phyloP scores from a whole-genome alignment of 108 stramenopile species.

The Cyclotella distinguenda region DNA sequence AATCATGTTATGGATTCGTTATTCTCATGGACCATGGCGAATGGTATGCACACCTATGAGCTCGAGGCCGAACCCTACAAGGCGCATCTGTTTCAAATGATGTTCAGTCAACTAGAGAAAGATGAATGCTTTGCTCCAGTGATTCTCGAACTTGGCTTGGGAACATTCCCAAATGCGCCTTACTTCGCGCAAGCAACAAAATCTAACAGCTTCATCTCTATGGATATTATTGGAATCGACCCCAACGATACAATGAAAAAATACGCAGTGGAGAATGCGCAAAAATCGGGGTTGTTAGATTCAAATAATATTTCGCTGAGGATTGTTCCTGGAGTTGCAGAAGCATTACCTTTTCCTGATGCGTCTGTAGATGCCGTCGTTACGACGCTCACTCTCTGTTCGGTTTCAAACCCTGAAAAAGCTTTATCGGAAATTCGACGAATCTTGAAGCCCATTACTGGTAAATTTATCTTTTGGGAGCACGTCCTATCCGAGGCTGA shows the following conservation, averaged over 20 bases:
- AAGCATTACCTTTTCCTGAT: conserved; percentile 47
- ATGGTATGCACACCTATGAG: conserved; percentile 53
- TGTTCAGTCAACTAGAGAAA: conserved; percentile 35
- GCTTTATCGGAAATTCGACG: conserved; percentile 70
- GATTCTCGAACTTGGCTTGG: conserved; percentile 58
- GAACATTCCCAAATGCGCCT: conserved; percentile 59
- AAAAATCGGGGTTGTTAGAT: conserved; percentile 11
- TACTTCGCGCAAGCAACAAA: conserved; percentile 39
- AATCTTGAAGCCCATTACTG: conserved; percentile 54
- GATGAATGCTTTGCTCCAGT: conserved; percentile 11
- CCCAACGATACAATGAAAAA: conserved; percentile 54
- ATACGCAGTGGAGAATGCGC: conserved; percentile 51
- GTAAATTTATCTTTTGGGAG: conserved; percentile 77
- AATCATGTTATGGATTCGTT: conserved; percentile 9
- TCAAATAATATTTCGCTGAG: conserved; percentile 27
- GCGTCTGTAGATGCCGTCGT: conserved; percentile 52
- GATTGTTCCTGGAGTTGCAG: conserved; percentile 51
- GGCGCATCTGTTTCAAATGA: conserved; percentile 29
- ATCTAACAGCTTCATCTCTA: background rate
- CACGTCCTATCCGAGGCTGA: conserved; percentile 64
- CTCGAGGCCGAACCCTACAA: conserved; percentile 45
- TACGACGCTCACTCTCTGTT: conserved; percentile 50
- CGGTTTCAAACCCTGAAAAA: conserved; percentile 56
- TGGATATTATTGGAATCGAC: conserved; percentile 59
- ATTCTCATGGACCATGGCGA: conserved; percentile 9